A percentile compares a stretch with the other conserved stretches of the same genome.
Conservation (phyloP, 2,329 filamentous ascomycete genomes). For the Mollisiaceae sp. region DNA sequence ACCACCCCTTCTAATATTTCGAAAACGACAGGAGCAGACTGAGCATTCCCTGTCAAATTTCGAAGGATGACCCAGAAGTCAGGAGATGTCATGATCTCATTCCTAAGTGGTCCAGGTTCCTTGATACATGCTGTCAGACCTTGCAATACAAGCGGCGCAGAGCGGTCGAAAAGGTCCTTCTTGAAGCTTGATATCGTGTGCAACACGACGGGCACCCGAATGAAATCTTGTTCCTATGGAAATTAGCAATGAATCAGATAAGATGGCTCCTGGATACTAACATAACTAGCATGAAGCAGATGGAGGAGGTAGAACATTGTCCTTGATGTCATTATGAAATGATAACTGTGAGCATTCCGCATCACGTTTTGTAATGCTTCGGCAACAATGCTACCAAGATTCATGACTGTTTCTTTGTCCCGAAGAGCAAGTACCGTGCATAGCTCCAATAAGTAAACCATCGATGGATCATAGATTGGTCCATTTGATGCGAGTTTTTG, state of each 20-base stretch:
- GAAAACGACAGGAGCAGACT: slow-evolving; percentile 80
- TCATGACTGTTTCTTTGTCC: slow-evolving; percentile 72
- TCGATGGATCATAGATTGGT: slow-evolving; percentile 79
- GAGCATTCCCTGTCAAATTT: slow-evolving; percentile 69
- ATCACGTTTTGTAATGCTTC: slow-evolving; percentile 82
- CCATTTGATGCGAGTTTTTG: slow-evolving; percentile 59
- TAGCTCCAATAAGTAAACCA: slow-evolving; percentile 91
- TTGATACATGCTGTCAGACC: slow-evolving; percentile 82
- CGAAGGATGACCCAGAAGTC: slow-evolving; percentile 96
- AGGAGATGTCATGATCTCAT: slow-evolving; percentile 93
- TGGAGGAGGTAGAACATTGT: slow-evolving; percentile 86
- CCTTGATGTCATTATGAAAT: slow-evolving; percentile 82
- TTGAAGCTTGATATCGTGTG: slow-evolving; percentile 91
- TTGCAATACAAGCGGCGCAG: slow-evolving; percentile 75
- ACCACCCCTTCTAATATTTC: slow-evolving; percentile 83
- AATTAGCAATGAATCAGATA: slow-evolving; percentile 36
- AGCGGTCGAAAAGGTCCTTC: slow-evolving; percentile 75
- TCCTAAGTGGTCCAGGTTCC: slow-evolving; percentile 77
- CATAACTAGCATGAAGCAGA: slow-evolving; percentile 82
- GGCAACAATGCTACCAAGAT: slow-evolving; percentile 79
- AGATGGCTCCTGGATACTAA: slow-evolving; percentile 52
- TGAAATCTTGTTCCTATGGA: slow-evolving; percentile 80
- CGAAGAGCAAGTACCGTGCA: slow-evolving; percentile 81
- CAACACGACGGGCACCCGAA: slow-evolving; percentile 88
- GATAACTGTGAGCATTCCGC: slow-evolving; percentile 77